Evolutionary conservation across 805 yeast genomes (phyloP).

Genomic region (Barnettozyma pratensis): DNA sequence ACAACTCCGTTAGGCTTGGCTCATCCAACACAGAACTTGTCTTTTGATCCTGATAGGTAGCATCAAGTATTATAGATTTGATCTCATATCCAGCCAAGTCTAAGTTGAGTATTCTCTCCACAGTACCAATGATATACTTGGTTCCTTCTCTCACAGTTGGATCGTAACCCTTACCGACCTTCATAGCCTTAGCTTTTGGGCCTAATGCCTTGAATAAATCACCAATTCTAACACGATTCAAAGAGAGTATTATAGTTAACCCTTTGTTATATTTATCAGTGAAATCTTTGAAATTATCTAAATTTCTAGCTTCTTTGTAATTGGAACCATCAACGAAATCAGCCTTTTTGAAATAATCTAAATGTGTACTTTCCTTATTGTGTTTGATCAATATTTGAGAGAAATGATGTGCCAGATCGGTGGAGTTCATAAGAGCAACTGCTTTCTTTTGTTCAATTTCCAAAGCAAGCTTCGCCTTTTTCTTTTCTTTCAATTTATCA

Average conservation of each 20-base stretch:
- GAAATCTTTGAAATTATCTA: constrained; percentile 53
- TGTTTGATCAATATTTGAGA: constrained; percentile 54
- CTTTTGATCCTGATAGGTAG: constrained; percentile 24
- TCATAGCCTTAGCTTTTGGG: constrained; percentile 22
- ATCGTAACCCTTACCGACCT: constrained; percentile 26
- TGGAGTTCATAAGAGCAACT: constrained; percentile 52
- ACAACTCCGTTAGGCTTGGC: constrained; percentile 17
- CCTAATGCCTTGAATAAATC: constrained; percentile 66
- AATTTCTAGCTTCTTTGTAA: constrained; percentile 45
- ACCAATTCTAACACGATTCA: constrained; percentile 85
- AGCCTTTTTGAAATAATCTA: constrained; percentile 61
- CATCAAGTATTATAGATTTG: constrained; percentile 24
- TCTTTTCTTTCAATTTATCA: constrained; percentile 55
- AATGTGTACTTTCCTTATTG: constrained; percentile 62
- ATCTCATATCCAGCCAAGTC: constrained; percentile 16
- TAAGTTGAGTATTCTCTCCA: constrained; percentile 18
- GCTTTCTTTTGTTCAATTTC: constrained; percentile 53
- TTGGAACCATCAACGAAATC: constrained; percentile 60
- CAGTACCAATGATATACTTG: constrained; percentile 24
- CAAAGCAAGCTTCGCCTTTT: constrained; percentile 59
- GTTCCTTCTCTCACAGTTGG: constrained; percentile 22
- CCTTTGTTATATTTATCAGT: constrained; percentile 45
- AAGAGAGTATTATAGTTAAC: constrained; percentile 46
- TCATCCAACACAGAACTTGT: constrained; percentile 24
- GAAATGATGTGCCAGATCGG: constrained; percentile 61